phyloP scores from a whole-genome alignment of 2,329 filamentous ascomycete genomes.

The Botrytis paeoniae region DNA sequence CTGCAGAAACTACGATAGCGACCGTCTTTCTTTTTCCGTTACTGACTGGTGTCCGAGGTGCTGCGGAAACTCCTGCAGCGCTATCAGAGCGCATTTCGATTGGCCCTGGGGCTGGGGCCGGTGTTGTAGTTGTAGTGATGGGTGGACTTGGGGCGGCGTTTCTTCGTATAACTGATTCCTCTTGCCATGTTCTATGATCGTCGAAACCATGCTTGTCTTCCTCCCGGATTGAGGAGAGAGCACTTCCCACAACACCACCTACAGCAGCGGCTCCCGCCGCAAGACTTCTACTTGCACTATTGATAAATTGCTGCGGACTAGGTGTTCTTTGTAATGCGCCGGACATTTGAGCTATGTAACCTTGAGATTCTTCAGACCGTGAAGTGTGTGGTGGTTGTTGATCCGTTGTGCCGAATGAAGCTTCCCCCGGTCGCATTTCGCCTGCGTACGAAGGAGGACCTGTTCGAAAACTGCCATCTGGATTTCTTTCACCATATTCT shows the following conservation, averaged over 20 bases:
- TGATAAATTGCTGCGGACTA: conserved; percentile 84
- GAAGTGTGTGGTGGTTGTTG: conserved; percentile 33
- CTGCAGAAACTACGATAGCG: conserved; percentile 84
- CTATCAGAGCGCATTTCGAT: conserved; percentile 32
- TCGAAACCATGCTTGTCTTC: conserved; percentile 77
- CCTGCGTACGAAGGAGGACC: conserved; percentile 43
- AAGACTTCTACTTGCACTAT: conserved; percentile 77
- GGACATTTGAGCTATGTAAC: conserved; percentile 75
- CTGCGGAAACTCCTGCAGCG: conserved; percentile 32
- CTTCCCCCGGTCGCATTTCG: conserved; percentile 41
- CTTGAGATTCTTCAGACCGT: conserved; percentile 46
- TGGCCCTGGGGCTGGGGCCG: conserved; percentile 27
- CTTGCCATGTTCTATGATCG: conserved; percentile 88
- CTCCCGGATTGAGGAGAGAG: conserved; percentile 77
- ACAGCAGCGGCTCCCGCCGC: conserved; percentile 79
- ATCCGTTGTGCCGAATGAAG: conserved; percentile 43
- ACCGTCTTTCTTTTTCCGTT: conserved; percentile 64
- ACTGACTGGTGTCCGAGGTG: conserved; percentile 24
- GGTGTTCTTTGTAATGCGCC: conserved; percentile 78
- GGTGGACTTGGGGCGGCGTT: conserved; percentile 42
- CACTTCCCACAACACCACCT: conserved; percentile 77
- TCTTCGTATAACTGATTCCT: conserved; percentile 73
- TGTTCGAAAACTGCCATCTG: conserved; percentile 37
- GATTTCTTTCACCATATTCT: conserved; percentile 33
- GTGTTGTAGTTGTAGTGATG: conserved; percentile 31